Evolutionary conservation across 2,329 filamentous ascomycete genomes (phyloP).

Genomic region (Phoma sp.): DNA sequence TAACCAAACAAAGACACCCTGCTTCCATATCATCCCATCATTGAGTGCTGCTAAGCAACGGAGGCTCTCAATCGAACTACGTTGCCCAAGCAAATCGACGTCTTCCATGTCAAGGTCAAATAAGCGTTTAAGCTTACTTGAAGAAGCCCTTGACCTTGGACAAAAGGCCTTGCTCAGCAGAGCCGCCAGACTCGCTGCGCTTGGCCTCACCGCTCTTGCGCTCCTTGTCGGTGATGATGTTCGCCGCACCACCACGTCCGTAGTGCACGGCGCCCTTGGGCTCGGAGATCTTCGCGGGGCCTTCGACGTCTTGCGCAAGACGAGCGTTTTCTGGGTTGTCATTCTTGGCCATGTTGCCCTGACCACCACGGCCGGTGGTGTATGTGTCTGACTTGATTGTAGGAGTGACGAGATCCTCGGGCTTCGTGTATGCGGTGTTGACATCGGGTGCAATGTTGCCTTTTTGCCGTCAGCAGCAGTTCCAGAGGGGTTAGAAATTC

Average conservation of each 20-base stretch:
- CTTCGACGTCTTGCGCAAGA: slow-evolving; percentile 81
- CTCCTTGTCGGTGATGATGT: slow-evolving; percentile 55
- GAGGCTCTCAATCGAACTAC: neutral
- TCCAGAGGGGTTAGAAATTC: neutral
- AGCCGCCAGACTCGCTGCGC: slow-evolving; percentile 29
- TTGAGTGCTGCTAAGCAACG: neutral
- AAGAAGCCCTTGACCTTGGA: slow-evolving; percentile 64
- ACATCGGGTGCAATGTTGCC: slow-evolving; percentile 58
- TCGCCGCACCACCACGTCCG: slow-evolving; percentile 79
- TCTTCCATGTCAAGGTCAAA: neutral
- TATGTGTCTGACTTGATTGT: slow-evolving; percentile 83
- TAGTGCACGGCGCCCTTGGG: slow-evolving; percentile 68
- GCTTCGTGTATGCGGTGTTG: slow-evolving; percentile 40
- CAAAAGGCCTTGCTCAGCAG: slow-evolving; percentile 50
- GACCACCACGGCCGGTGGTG: slow-evolving; percentile 88
- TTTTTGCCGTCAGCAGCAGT: slow-evolving; percentile 26
- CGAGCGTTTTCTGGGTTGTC: slow-evolving; percentile 75
- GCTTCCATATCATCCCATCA: neutral
- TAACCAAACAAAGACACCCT: slow-evolving; percentile 19
- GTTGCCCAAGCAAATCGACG: neutral
- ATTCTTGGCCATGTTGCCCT: slow-evolving; percentile 84
- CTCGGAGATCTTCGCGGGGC: slow-evolving; percentile 55
- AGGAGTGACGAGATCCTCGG: slow-evolving; percentile 77
- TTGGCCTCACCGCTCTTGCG: slow-evolving; percentile 48
- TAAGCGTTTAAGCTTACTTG: slow-evolving; percentile 34